Percentiles rank a stretch among this genome's conserved stretches.
Conservation (phyloP, 2,329 filamentous ascomycete genomes). For the Penicillium sp. region DNA sequence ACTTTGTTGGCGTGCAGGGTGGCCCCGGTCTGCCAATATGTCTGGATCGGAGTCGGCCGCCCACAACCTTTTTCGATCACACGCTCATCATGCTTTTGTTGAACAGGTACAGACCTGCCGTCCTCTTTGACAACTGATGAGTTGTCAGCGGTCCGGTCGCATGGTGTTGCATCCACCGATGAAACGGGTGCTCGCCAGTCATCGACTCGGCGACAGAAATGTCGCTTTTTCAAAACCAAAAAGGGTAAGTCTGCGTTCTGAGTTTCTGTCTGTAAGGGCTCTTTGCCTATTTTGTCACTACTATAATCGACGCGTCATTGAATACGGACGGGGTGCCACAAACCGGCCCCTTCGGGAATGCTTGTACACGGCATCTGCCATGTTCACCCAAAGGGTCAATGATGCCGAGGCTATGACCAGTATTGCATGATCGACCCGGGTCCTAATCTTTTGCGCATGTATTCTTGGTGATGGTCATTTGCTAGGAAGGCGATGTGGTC, state of each 20-base stretch:
- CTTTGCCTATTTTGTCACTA: neutral
- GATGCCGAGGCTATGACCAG: neutral
- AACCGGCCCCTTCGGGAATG: neutral
- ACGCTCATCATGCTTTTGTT: conserved; percentile 31
- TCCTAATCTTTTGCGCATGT: neutral
- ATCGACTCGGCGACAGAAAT: conserved; percentile 22
- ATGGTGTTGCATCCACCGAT: conserved; percentile 23
- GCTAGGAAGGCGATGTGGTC: neutral
- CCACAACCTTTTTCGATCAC: conserved; percentile 34
- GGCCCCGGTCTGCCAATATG: neutral
- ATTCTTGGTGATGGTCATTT: neutral
- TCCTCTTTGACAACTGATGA: conserved; percentile 25
- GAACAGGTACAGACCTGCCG: conserved; percentile 24
- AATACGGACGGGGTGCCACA: conserved; percentile 1
- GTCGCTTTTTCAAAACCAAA: conserved; percentile 28
- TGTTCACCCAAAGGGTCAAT: neutral
- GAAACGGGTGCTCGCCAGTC: conserved; percentile 19
- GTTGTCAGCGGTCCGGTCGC: conserved; percentile 34
- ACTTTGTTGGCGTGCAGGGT: conserved; percentile 1
- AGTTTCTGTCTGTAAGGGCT: conserved; percentile 8
- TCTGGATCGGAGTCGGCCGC: conserved; percentile 19
- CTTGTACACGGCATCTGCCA: neutral
- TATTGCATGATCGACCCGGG: neutral
- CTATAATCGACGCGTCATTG: conserved; percentile 2
- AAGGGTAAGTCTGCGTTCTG: conserved; percentile 24